These are phyloP conservation scores for Coniophora puteana DNA, from an alignment of 1,284 basidiomycete species.

Conservation along the genomic window DNA sequence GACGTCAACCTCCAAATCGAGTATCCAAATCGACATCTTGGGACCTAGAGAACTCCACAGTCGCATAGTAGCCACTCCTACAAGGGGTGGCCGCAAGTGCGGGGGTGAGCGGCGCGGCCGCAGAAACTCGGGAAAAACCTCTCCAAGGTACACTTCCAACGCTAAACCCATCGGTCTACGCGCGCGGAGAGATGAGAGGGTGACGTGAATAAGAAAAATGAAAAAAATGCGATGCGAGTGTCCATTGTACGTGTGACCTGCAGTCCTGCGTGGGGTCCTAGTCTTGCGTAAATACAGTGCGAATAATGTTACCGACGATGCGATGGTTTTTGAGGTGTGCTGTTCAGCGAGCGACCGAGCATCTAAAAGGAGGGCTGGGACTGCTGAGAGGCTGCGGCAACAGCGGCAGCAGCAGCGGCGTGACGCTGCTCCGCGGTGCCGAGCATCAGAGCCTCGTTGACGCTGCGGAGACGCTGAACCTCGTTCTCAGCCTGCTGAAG, in stretches of 20 bases:
- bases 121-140: slow-evolving; percentile 45
- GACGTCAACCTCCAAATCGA: slow-evolving; percentile 42
- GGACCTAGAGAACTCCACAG: slow-evolving; percentile 20
- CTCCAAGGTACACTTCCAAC: too few relatives aligned
- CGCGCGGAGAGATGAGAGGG: slow-evolving; percentile 14
- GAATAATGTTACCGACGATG: slow-evolving; percentile 34
- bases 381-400: slow-evolving; percentile 45
- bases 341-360: slow-evolving; percentile 15
- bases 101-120: slow-evolving; percentile 23
- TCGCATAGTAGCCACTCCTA: slow-evolving; percentile 16
- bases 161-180: too few relatives aligned
- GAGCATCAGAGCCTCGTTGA: slow-evolving; percentile 84
- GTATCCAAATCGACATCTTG: slow-evolving; percentile 45
- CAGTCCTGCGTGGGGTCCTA: slow-evolving; percentile 48
- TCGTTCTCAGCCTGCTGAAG: slow-evolving; percentile 73
- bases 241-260: slow-evolving; percentile 48
- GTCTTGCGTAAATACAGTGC: slow-evolving; percentile 36
- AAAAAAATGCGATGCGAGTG: slow-evolving; percentile 46
- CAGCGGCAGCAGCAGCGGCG: slow-evolving; percentile 54
- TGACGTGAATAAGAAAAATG: slow-evolving; percentile 36
- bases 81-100: slow-evolving; percentile 18
- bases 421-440: slow-evolving; percentile 70
- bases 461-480: slow-evolving; percentile 70
- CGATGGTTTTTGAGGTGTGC: slow-evolving; percentile 21
- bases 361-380: slow-evolving; percentile 45